Evolutionary conservation across 306 rosid genomes (phyloP).

Genomic region (Gleditsia sinensis): DNA sequence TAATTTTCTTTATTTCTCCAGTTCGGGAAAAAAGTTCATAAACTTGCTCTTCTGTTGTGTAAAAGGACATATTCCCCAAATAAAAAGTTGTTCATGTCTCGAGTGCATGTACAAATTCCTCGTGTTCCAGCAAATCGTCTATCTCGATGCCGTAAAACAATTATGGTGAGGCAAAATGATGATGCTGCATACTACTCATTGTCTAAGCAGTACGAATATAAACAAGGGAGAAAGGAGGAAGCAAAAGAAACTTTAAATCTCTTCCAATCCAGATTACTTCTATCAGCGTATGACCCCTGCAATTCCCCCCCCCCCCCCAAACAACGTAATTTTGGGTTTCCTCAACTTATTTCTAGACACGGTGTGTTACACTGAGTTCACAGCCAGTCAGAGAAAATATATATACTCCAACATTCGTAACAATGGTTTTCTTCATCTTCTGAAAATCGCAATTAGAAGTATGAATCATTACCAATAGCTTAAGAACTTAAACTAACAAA

Average conservation of each 20-base stretch:
- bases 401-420: not conserved
- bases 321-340: not conserved
- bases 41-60: conserved; percentile 90
- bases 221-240: not conserved
- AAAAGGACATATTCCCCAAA: conserved; percentile 87
- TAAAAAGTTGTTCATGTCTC: conserved; percentile 64
- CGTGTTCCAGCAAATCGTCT: conserved; percentile 81
- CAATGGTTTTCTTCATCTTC: not conserved
- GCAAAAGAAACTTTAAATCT: not conserved
- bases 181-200: not conserved
- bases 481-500: not conserved
- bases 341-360: not conserved
- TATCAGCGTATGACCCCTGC: not conserved
- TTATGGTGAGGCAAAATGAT: not conserved
- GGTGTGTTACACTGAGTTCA: not conserved
- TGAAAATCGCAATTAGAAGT: not conserved
- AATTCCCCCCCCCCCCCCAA: too few relatives aligned
- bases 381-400: not conserved
- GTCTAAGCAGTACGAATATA: not conserved
- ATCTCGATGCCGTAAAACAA: conserved; percentile 81
- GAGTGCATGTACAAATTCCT: conserved; percentile 78
- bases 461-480: not conserved
- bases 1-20: conserved; percentile 88
- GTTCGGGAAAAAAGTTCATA: conserved; percentile 84
- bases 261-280: not conserved